A percentile compares a stretch with the other conserved stretches of the same genome.
Conservation (phyloP, 1,284 basidiomycete genomes). For the Cystobasidium pallidum region DNA sequence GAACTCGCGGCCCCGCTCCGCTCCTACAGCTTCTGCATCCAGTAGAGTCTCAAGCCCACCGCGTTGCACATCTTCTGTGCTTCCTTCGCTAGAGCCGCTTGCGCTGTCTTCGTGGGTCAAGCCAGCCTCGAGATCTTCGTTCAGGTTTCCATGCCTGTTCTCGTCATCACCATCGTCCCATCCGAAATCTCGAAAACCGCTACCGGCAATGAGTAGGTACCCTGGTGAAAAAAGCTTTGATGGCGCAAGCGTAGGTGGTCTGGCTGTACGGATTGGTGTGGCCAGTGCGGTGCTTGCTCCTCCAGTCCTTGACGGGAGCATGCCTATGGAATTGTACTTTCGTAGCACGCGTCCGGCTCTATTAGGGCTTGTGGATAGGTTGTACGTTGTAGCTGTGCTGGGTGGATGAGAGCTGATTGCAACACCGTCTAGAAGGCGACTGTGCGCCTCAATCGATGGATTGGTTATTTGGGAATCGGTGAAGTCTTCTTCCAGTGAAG, state of each 20-base stretch:
- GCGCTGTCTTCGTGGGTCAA: not conserved
- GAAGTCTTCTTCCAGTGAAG: not conserved
- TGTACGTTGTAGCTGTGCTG: not conserved
- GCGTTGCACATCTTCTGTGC: not conserved
- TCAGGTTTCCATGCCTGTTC: not conserved
- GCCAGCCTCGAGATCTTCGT: constrained; percentile 16
- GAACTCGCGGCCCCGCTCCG: not conserved
- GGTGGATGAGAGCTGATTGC: constrained; percentile 10
- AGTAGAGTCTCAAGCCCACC: not conserved
- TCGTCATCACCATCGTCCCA: constrained; percentile 1
- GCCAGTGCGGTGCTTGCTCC: not conserved
- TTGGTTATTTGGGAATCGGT: constrained; percentile 2
- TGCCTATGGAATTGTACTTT: constrained; percentile 37
- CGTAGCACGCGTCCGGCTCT: constrained; percentile 9
- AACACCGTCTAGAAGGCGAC: not conserved
- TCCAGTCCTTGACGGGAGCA: constrained; percentile 5
- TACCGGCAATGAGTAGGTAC: constrained; percentile 37
- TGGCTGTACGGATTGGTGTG: not conserved
- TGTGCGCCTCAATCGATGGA: not conserved
- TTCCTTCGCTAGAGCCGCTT: not conserved
- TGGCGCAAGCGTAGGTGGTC: constrained; percentile 13
- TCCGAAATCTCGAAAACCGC: constrained; percentile 18
- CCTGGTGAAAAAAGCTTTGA: constrained; percentile 40
- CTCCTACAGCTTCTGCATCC: not conserved
- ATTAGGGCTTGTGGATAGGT: not conserved